phyloP scores from a whole-genome alignment of 2,329 filamentous ascomycete genomes.

The Diaporthe sp. region DNA sequence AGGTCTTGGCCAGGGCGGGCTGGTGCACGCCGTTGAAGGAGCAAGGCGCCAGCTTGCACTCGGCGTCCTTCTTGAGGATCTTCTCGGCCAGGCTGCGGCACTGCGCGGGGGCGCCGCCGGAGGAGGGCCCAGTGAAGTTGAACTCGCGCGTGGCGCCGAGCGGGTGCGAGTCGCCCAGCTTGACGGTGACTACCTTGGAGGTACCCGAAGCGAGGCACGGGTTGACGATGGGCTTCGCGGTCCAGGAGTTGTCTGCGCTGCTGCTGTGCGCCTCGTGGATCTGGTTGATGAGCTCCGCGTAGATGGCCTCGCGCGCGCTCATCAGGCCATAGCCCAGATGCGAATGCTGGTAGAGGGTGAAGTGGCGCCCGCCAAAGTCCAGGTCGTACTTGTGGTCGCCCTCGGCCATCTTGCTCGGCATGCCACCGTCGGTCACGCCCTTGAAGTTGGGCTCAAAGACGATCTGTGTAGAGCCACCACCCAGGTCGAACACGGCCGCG shows the following conservation, averaged over 20 bases:
- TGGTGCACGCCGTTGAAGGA: conserved; percentile 99
- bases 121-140: conserved; percentile 88
- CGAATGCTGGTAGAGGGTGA: conserved; percentile 96
- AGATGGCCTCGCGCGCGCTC: conserved; percentile 90
- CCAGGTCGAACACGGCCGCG: conserved; percentile 95
- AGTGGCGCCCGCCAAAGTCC: conserved; percentile 89
- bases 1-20: conserved; percentile 91
- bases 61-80: conserved; percentile 87
- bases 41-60: conserved; percentile 89
- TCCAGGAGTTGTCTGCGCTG: conserved; percentile 70
- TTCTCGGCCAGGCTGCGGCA: conserved; percentile 92
- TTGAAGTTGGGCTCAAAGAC: conserved; percentile 98
- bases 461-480: conserved; percentile 97
- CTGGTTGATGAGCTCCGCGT: conserved; percentile 80
- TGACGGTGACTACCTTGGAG: conserved; percentile 79
- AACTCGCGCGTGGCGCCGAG: conserved; percentile 76
- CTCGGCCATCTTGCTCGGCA: conserved; percentile 86
- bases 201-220: conserved; percentile 89
- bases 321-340: conserved; percentile 97
- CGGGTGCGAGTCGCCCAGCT: conserved; percentile 74
- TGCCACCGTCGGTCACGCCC: conserved; percentile 76
- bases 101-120: conserved; percentile 78
- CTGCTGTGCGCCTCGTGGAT: conserved; percentile 73
- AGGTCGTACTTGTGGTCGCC: conserved; percentile 98
- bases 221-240: conserved; percentile 79